Base-by-base conservation (phyloP, 331 rosid genomes). In the Malus hybrid region DNA sequence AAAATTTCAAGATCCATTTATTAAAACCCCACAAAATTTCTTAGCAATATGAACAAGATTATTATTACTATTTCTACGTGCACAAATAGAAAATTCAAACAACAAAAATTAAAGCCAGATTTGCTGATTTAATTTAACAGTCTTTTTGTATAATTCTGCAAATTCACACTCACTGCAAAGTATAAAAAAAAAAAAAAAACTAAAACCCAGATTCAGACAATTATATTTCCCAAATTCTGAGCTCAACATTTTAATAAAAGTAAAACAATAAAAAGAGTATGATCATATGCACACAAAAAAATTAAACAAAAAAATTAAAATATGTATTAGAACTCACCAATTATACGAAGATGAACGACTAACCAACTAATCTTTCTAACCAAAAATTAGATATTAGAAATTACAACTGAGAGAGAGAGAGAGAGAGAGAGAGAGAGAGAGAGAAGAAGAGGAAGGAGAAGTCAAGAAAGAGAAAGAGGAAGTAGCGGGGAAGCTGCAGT, bases 261-360 rank as follows among this genome's bases (percentile, higher is more conserved):
- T 70, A 48, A 18, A 70, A 73, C 70, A 75, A 76, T 14, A 20
- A 80, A 76, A 30, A 15, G 30, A 11, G 50, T 18, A 70, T 26
- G 57, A 79, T 33, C 55, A 74, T 22, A 77, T 4, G 13, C 65
- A 10, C 75, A 71, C 58, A 66, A 3, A 6, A n/a, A 26, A 68
- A 58, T 58, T 4, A 1, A n/a, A 50, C 5, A 71, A 79, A 13
- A 67, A 19, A 2, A 53, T 53, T 42, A 42, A 42, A 10, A 75
- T 19, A 77, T 65, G 72, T 14, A 56, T 33, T 66, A 81, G 73
- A 65, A 85, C 98, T 91, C 82, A 93, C 97, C 89, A 90, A 81
- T 81, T 88, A 74, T 36, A 76, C 20, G 73, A 75, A 75, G 46
- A 52, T 18, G n/a, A 75, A 57, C 55, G 58, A 60, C 70, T 36